Conservation (phyloP, 495 filamentous ascomycete genomes). For the Hypoxylon intermedium region DNA sequence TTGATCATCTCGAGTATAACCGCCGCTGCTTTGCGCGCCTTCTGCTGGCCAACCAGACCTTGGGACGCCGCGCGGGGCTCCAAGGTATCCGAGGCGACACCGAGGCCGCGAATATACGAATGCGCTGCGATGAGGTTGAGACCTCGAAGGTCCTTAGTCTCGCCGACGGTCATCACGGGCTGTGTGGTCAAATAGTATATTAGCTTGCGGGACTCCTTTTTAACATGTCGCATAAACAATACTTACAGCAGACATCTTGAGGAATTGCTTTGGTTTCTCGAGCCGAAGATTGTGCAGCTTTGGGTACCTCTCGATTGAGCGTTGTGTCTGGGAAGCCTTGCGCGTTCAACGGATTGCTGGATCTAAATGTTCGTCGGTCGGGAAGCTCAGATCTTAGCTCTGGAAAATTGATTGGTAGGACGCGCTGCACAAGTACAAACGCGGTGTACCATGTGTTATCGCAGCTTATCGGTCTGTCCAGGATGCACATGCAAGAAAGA, state of each 20-base stretch:
- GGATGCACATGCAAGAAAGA: no score
- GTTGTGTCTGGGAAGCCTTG: slow-evolving; percentile 14
- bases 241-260: slow-evolving; percentile 39
- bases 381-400: slow-evolving; percentile 16
- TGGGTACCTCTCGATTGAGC: not conserved
- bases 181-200: slow-evolving; percentile 46
- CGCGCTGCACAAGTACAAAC: not conserved
- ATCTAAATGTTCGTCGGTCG: slow-evolving; percentile 2
- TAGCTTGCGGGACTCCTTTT: slow-evolving; percentile 15
- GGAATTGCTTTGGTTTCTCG: slow-evolving; percentile 6
- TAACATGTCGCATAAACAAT: slow-evolving; percentile 3
- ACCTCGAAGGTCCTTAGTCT: slow-evolving; percentile 91
- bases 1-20: slow-evolving; percentile 98
- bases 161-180: slow-evolving; percentile 91
- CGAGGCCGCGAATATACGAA: slow-evolving; percentile 95
- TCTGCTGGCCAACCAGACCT: slow-evolving; percentile 96
- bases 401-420: not conserved
- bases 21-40: slow-evolving; percentile 93
- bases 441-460: not conserved
- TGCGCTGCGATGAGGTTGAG: slow-evolving; percentile 97
- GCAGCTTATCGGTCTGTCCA: not conserved
- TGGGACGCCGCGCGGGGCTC: slow-evolving; percentile 87
- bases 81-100: slow-evolving; percentile 89
- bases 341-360: slow-evolving; percentile 4
- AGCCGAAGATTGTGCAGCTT: slow-evolving; percentile 7